Evolutionary conservation across 768 basidiomycete genomes (phyloP).

Genomic region (Sarcomyxa edulis): DNA sequence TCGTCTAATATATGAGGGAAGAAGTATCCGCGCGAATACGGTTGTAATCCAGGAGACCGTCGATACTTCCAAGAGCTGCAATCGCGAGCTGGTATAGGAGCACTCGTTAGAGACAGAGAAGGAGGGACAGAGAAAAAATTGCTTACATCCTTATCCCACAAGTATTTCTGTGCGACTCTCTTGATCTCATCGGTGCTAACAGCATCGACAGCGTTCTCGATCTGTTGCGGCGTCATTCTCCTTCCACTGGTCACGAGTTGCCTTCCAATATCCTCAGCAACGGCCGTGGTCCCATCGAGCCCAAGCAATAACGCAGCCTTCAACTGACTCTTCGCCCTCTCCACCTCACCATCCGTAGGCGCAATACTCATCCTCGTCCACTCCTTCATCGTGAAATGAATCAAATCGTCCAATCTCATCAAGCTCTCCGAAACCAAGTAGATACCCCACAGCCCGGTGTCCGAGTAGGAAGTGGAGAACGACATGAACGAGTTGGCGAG

Average conservation of each 20-base stretch:
- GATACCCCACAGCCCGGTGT: conserved; percentile 98
- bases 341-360: conserved; percentile 82
- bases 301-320: conserved; percentile 90
- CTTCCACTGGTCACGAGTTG: conserved; percentile 93
- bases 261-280: conserved; percentile 98
- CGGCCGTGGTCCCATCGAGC: conserved; percentile 92
- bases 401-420: conserved; percentile 86
- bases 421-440: conserved; percentile 96
- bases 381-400: conserved; percentile 92
- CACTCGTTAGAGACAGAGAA: no score
- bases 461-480: conserved; percentile 97
- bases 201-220: conserved; percentile 88
- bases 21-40: conserved; percentile 83
- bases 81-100: conserved; percentile 57
- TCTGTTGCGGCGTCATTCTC: conserved; percentile 87
- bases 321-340: conserved; percentile 97
- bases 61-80: conserved; percentile 85
- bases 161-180: conserved; percentile 91
- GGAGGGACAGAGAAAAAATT: no score
- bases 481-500: conserved; percentile 99
- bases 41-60: conserved; percentile 94
- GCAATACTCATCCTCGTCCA: conserved; percentile 93
- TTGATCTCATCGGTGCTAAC: conserved; percentile 87
- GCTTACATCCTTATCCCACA: conserved; percentile 94
- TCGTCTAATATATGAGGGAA: conserved; percentile 64